These are phyloP conservation scores for Escallonia herrerae DNA, from an alignment of 129 eudicot species.

Conservation along the genomic window DNA sequence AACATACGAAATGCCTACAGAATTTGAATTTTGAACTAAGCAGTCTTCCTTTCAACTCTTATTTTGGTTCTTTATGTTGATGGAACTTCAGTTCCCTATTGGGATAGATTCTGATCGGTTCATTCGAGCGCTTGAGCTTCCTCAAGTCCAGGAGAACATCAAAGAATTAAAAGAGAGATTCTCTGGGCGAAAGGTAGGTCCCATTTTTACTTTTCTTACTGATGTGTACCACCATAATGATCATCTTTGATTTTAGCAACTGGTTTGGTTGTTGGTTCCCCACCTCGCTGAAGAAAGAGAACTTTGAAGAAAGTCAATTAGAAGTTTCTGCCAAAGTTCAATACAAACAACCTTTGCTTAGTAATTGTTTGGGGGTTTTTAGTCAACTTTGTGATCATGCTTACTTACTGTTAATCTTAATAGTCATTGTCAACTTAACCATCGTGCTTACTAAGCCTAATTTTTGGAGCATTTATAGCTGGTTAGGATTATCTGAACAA, in stretches of 20 bases:
- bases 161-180: slow-evolving; percentile 74
- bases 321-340: too few species aligned
- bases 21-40: slow-evolving; percentile 5
- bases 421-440: too few species aligned
- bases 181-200: slow-evolving; percentile 74
- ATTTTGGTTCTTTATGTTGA: slow-evolving; percentile 7
- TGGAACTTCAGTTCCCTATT: slow-evolving; percentile 73
- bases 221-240: background rate
- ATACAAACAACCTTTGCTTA: too few species aligned
- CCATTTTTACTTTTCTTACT: background rate
- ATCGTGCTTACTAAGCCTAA: too few species aligned
- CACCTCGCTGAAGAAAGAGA: too few species aligned
- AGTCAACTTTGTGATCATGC: too few species aligned
- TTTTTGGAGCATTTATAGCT: too few species aligned
- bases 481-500: too few species aligned
- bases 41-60: slow-evolving; percentile 10
- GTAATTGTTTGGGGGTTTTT: too few species aligned
- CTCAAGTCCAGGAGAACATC: slow-evolving; percentile 58
- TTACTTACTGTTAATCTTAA: too few species aligned
- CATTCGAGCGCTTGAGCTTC: slow-evolving; percentile 60
- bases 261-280: too few species aligned
- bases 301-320: too few species aligned
- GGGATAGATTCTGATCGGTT: slow-evolving; percentile 93
- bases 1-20: background rate
- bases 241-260: background rate